These are phyloP conservation scores for Eruca vesicaria DNA, from an alignment of 441 rosid species.

Conservation along the genomic window DNA sequence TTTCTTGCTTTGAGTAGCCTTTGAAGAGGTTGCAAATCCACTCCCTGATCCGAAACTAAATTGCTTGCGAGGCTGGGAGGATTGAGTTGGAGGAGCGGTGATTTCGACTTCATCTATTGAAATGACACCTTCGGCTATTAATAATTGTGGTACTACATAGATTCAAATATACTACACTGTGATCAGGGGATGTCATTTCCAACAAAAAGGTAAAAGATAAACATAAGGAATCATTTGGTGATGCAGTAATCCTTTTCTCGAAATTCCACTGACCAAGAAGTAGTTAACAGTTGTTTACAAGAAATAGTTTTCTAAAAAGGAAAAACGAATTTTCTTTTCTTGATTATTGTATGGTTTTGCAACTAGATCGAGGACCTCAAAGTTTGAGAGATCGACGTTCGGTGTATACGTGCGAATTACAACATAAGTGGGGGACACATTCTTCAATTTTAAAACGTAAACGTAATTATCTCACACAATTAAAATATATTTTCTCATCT, in stretches of 20 bases:
- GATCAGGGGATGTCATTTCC: slow-evolving; percentile 19
- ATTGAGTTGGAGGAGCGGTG: too few relatives aligned
- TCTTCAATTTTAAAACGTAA: not conserved
- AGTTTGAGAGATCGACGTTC: not conserved
- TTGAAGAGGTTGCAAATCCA: too few relatives aligned
- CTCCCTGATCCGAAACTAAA: too few relatives aligned
- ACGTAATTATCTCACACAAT: not conserved
- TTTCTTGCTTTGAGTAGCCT: too few relatives aligned
- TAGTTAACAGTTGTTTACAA: not conserved
- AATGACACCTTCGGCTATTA: slow-evolving; percentile 6
- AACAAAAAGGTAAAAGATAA: slow-evolving; percentile 14
- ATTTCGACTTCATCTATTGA: too few relatives aligned
- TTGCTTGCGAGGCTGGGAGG: too few relatives aligned
- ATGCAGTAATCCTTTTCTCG: not conserved
- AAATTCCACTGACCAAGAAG: not conserved
- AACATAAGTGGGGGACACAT: slow-evolving; percentile 7
- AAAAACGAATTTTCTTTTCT: not conserved
- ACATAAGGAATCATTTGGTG: slow-evolving; percentile 12
- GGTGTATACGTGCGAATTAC: slow-evolving; percentile 16
- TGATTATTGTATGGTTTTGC: not conserved
- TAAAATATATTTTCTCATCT: not conserved
- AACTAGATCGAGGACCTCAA: slow-evolving; percentile 21
- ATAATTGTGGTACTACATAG: slow-evolving; percentile 1
- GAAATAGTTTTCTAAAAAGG: not conserved
- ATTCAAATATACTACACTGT: slow-evolving; percentile 20